Base-by-base conservation (phyloP, 352 stramenopile species). In the Phytophthora citrophthora region DNA sequence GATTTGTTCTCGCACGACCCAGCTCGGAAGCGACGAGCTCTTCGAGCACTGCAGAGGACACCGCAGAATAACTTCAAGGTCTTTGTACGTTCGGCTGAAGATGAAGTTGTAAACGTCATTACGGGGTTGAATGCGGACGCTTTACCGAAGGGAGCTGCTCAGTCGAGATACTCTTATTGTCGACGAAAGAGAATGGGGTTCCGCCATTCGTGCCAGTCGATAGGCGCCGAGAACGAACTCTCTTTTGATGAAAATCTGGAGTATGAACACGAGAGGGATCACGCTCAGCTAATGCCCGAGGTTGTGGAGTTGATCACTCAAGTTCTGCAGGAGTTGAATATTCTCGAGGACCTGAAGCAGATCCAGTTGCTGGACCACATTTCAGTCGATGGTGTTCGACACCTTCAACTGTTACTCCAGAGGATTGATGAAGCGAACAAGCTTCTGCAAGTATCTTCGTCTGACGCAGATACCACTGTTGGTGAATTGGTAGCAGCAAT, bases 1-100 rank as follows among this genome's bases (percentile, higher is more conserved):
- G 85, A 92, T 65, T 64, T 96, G 32, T 96, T 95, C 48, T 94
- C 89, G 4, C 68, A 75, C 16, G 79, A 95, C 54, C 56, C 67
- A 1, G 56, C 60, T 8, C 76, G 86, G 40, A 90, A 93, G 31
- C 72, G 74, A 16, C 60, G 72, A 18, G 86, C 89, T 0, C 60
- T 96, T 12, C 65, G 81, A 5, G 80, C 79, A 1, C 68, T 96
- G 40, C 79, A 92, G 48, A 73, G 80, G 29, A 95, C 87, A 6
- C 89, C 89, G n/a, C 89, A 95, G 64, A 96, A 96, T 75, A 95
- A 96, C 48, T 93, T 95, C 53, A 92, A 93, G 63, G 76, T 95
- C 15, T 95, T 96, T 74, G 83, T 95, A 45, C 83, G 87, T 26
- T 93, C 85, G 12, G 85, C 82, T 44, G 63, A 93, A 46, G 84